Evolutionary conservation across 2,329 filamentous ascomycete species (phyloP), one percentile per base, ranked within the genome.

Genomic region (Aspergillus chevalieri): DNA sequence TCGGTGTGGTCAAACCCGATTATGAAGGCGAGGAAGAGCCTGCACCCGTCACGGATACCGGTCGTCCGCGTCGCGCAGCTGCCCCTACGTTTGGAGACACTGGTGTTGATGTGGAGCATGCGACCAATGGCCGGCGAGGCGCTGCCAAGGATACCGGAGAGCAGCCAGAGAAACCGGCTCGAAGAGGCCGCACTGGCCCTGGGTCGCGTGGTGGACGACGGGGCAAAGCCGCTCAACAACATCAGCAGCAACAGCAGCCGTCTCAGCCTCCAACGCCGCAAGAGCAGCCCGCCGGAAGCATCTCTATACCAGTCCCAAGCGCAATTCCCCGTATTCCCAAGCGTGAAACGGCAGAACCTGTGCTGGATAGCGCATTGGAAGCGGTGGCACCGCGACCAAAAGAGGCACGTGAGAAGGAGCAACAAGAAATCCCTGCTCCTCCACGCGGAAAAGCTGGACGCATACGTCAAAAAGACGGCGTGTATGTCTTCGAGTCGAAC

Each of bases 41-140:
- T 4, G 60, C 70, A 10, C 65, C 72, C 38, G 73, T 77, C 28
- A 78, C 75, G 9, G 75, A 78, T 49, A 77, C 74, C 43, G 75
- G 75, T 28, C 67, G 75, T 47, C 75, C 75, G 19, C 66, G 72
- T 42, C 70, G 75, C 53, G 75, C 75, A 38, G 75, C 75, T 15
- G 75, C 75, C 2, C 75, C 75, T 6, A 76, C 73, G 0, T 78
- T 78, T 64, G 74, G 74, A 46, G 61, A 67, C 47, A 57, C 68
- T 28, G 52, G 64, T 48, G 60, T 66, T 48, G 62, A 72, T 51
- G 47, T 57, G 34, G 60, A 72, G 51, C 53, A 55, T 34, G 44
- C 26, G 33, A 38, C 53, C 9, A 61, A 65, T 34, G 64, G 65
- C 28, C 67, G 69, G 49, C 65, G 70, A 21, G 62, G 62, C 55